A percentile compares a stretch with the other conserved stretches of the same genome.
These are phyloP conservation scores for Coniochaeta sp. DNA, from an alignment of 2,329 filamentous ascomycete genomes.

Conservation along the genomic window DNA sequence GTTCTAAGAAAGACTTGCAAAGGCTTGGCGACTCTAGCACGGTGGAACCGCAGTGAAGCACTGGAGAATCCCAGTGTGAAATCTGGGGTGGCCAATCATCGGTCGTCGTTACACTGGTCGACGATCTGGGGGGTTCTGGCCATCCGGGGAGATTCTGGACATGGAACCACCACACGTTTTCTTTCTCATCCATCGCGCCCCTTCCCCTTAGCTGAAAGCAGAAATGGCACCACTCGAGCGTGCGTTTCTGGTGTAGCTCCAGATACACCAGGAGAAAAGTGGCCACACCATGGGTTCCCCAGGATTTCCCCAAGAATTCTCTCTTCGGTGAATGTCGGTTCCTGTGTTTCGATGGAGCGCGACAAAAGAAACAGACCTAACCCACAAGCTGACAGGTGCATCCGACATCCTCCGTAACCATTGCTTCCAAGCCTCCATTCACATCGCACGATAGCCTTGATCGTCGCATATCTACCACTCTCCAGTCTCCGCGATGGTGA, in stretches of 20 bases:
- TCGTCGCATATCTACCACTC: too few species aligned
- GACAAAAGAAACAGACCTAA: neutral
- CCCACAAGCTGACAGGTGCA: neutral
- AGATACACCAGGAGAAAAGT: too few species aligned
- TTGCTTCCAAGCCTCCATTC: neutral
- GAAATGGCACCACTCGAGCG: conserved; percentile 2
- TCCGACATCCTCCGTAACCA: conserved; percentile 1
- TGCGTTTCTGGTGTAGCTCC: neutral
- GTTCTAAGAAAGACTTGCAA: too few species aligned
- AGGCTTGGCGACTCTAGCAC: neutral
- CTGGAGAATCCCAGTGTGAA: neutral
- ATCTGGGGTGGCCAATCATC: neutral
- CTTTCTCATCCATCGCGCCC: too few species aligned
- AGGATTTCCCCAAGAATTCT: neutral
- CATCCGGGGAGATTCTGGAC: neutral
- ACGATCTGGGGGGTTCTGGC: neutral
- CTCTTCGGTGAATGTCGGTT: neutral
- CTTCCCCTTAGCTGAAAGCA: neutral
- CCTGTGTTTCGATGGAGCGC: neutral
- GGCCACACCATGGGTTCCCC: too few species aligned
- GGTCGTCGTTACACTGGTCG: neutral
- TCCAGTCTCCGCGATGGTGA: neutral
- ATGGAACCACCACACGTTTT: neutral
- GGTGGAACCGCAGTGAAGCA: neutral
- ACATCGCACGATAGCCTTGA: neutral